Evolutionary conservation across 1,139 yeast genomes (phyloP).

Genomic region (Saccharomyces hybrid): DNA sequence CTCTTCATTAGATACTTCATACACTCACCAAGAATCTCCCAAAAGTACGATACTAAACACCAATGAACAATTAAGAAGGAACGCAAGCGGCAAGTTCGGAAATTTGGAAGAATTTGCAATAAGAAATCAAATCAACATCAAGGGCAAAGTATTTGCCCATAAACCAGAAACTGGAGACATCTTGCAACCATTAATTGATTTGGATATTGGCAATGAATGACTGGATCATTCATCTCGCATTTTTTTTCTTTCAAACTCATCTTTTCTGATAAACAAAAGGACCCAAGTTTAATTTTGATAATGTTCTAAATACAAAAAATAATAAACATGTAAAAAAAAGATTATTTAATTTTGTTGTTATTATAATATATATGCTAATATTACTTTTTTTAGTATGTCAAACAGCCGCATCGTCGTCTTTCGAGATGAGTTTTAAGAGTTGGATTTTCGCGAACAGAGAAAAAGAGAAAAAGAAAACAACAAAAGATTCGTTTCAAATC

Average conservation of each 20-base stretch:
- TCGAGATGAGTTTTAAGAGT: neutral
- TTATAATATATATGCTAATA: neutral
- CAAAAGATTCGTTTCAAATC: neutral
- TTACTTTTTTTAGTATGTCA: neutral
- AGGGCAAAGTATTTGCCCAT: constrained; percentile 20
- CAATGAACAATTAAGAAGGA: constrained; percentile 25
- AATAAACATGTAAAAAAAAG: neutral
- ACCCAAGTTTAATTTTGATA: neutral
- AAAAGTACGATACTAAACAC: constrained; percentile 20
- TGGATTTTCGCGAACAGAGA: neutral
- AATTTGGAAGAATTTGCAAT: constrained; percentile 19
- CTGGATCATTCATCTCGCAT: neutral
- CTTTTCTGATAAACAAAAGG: neutral
- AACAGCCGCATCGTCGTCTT: neutral
- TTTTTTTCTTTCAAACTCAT: neutral
- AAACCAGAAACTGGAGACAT: constrained; percentile 18
- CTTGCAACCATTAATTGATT: constrained; percentile 2
- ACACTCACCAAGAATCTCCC: constrained; percentile 13
- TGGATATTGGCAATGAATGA: neutral
- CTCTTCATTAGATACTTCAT: constrained; percentile 1
- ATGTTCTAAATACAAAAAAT: neutral
- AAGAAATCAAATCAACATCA: constrained; percentile 14
- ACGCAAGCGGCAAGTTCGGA: constrained; percentile 17
- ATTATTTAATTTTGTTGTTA: neutral
- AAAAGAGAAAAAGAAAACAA: neutral